Percentiles rank a stretch among this genome's conserved stretches.
These are phyloP conservation scores for Calonectria multiphialidica DNA, from an alignment of 2,329 filamentous ascomycete species.

Conservation along the genomic window DNA sequence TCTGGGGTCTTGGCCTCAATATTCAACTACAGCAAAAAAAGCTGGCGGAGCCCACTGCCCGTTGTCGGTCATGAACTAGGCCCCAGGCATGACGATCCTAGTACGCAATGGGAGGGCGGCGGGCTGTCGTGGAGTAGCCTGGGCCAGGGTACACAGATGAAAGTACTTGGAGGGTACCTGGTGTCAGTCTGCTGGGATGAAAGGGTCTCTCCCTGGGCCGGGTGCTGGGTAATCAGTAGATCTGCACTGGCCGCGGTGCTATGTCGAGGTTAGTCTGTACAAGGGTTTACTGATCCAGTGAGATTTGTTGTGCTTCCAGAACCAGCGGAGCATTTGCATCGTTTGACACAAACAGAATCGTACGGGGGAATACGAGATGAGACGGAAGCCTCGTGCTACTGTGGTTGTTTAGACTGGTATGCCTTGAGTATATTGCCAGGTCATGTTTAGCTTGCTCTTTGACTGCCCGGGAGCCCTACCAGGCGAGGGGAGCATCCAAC, in stretches of 20 bases:
- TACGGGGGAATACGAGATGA: neutral
- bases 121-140: constrained; percentile 7
- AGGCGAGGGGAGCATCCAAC: neutral
- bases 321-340: neutral
- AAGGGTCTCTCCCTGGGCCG: constrained; percentile 11
- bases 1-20: neutral
- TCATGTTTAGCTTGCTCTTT: neutral
- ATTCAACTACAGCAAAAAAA: neutral
- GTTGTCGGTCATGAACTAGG: constrained; percentile 5
- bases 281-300: constrained; percentile 13
- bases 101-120: constrained; percentile 2
- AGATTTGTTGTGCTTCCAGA: constrained; percentile 10
- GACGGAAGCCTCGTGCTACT: neutral
- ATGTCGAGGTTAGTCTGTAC: constrained; percentile 22
- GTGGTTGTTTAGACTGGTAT: neutral
- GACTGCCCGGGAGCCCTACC: neutral
- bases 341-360: neutral
- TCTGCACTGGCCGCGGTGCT: constrained; percentile 25
- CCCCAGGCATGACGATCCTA: constrained; percentile 2
- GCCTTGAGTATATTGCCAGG: neutral
- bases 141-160: neutral
- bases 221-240: constrained; percentile 28
- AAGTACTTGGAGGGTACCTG: constrained; percentile 19
- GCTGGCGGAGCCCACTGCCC: constrained; percentile 3
- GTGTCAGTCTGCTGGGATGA: constrained; percentile 13